A percentile compares a stretch with the other conserved stretches of the same genome.
phyloP scores from a whole-genome alignment of 208 protist genomes.

The Acanthamoeba castellanii region DNA sequence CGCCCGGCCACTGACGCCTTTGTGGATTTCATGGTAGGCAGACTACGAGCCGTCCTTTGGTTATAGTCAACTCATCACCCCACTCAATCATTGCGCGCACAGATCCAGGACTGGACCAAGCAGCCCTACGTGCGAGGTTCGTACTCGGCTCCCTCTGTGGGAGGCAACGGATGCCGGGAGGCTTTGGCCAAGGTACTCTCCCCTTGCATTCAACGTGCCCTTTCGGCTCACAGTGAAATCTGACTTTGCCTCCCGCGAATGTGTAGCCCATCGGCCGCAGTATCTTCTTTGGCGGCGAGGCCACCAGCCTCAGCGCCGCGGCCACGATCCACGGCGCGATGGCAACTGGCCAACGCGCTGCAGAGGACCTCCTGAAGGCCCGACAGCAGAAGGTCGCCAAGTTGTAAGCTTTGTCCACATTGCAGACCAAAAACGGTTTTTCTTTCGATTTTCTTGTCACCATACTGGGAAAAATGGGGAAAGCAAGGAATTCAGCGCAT shows the following conservation, averaged over 20 bases:
- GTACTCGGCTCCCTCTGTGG: constrained; percentile 18
- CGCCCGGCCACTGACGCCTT: background rate
- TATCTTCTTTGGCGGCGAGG: constrained; percentile 29
- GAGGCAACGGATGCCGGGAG: background rate
- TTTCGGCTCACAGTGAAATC: background rate
- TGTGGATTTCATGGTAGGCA: constrained; percentile 29
- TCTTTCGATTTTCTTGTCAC: background rate
- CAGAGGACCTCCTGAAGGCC: background rate
- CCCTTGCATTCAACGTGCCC: background rate
- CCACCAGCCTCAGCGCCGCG: constrained; percentile 4
- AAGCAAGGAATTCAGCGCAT: constrained; percentile 41
- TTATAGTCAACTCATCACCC: background rate
- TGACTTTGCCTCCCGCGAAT: background rate
- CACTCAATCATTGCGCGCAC: background rate
- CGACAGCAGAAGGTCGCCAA: constrained; percentile 17
- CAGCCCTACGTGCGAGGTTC: constrained; percentile 50
- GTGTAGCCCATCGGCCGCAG: background rate
- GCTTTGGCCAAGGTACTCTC: constrained; percentile 4
- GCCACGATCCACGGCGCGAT: constrained; percentile 23
- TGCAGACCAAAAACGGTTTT: background rate
- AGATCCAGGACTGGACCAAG: constrained; percentile 46
- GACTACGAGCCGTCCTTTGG: background rate
- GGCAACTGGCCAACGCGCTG: background rate
- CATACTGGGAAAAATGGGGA: background rate
- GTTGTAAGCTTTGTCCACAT: background rate